Base-by-base conservation (phyloP, 495 filamentous ascomycete genomes). In the Oidiodendron maius region DNA sequence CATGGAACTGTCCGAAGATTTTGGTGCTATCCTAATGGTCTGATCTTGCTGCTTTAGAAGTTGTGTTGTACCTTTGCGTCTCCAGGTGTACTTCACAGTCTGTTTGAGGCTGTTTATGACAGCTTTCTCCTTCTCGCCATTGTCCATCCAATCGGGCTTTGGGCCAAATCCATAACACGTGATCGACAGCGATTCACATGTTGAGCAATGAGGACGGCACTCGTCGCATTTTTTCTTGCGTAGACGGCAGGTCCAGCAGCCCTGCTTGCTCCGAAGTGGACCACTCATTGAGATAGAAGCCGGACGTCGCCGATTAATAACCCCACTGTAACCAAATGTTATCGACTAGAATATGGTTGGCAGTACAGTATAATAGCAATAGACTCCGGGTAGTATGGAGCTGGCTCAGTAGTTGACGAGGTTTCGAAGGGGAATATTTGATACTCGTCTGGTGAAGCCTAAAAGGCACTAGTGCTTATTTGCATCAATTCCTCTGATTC, bases 151-250 rank as follows among this genome's bases (percentile, higher is more conserved):
- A 11, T 52, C 40, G 17, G 67, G 67, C 28, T 57, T 62, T 16
- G 55, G 38, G 15, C 57, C 63, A 46, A 62, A 62, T 37, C 61
- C 56, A 36, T 75, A 54, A 41, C 67, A 69, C 15, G 53, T 50
- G 16, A 70, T 69, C 37, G 43, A 49, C 24, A 65, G 52, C 24
- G 57, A 53, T 43, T 44, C 39, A 40, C 67, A 69, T 39, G 53
- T 56, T 11, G 53, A 48, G 30, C 67, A 70, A 17, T 32, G 38
- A 15, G 63, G 66, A 3, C 30, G 50, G 13, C 46, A 38, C 53
- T 69, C 64, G 46, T 69, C 62, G 44, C 67, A 70, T 50, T n/a
- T n/a, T n/a, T n/a, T n/a, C n/a, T n/a, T n/a, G n/a, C n/a, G n/a
- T n/a, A n/a, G n/a, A n/a, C n/a, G n/a, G n/a, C n/a, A n/a, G n/a